Percentiles rank a stretch among this genome's conserved stretches.
Conservation (phyloP, 805 yeast species). For the Candida insectorum region DNA sequence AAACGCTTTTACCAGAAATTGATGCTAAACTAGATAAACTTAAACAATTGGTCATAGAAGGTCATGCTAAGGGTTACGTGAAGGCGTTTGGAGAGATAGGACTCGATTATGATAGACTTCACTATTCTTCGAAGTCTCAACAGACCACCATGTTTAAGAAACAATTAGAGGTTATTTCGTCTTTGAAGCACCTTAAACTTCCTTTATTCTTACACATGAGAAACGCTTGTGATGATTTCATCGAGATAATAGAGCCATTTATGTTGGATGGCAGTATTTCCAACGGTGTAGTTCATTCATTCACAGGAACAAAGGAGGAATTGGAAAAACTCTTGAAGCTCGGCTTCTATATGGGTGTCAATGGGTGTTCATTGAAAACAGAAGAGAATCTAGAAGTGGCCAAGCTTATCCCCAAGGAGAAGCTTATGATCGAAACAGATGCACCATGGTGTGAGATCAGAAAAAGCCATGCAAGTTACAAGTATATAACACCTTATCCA, state of each 20-base stretch:
- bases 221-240: conserved; percentile 77
- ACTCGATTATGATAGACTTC: conserved; percentile 86
- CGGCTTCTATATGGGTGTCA: conserved; percentile 75
- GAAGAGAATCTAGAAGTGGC: conserved; percentile 71
- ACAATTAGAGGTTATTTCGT: conserved; percentile 64
- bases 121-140: conserved; percentile 63
- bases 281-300: conserved; percentile 81
- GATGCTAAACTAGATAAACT: conserved; percentile 47
- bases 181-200: conserved; percentile 42
- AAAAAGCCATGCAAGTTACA: conserved; percentile 72
- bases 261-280: conserved; percentile 39
- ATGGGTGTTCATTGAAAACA: conserved; percentile 88
- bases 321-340: conserved; percentile 50
- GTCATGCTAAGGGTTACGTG: conserved; percentile 50
- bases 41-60: conserved; percentile 45
- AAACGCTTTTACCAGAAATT: conserved; percentile 30
- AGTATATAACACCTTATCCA: conserved; percentile 53
- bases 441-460: conserved; percentile 98
- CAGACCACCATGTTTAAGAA: conserved; percentile 66
- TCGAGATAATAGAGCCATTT: conserved; percentile 60
- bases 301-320: conserved; percentile 78
- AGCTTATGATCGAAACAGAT: conserved; percentile 84
- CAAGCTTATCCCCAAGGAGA: conserved; percentile 61
- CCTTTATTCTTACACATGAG: conserved; percentile 93
- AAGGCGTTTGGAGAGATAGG: conserved; percentile 95